A percentile compares a stretch with the other conserved stretches of the same genome.
These are phyloP conservation scores for Penicillium sp. DNA, from an alignment of 2,329 filamentous ascomycete species.

Conservation along the genomic window DNA sequence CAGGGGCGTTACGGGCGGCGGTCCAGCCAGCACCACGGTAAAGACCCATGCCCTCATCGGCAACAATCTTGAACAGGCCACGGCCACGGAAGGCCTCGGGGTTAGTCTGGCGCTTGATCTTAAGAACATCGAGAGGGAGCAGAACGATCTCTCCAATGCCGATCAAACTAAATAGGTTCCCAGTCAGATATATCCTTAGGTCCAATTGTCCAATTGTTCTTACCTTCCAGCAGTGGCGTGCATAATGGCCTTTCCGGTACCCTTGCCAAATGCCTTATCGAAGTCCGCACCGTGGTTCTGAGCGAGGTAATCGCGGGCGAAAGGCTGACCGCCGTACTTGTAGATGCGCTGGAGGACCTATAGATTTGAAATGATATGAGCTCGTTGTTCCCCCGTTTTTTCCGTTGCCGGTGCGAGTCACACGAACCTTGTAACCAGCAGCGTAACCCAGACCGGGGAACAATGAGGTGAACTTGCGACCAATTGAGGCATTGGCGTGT, in stretches of 20 bases:
- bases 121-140: conserved; percentile 88
- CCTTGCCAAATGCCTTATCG: conserved; percentile 83
- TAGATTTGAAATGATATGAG: conserved; percentile 11
- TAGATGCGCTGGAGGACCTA: conserved; percentile 87
- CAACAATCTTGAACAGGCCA: conserved; percentile 78
- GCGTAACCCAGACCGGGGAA: conserved; percentile 97
- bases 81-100: conserved; percentile 94
- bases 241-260: conserved; percentile 96
- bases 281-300: conserved; percentile 73
- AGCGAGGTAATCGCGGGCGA: conserved; percentile 80
- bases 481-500: conserved; percentile 61
- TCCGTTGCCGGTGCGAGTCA: conserved; percentile 1
- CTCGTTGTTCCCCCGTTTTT: background rate
- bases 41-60: conserved; percentile 87
- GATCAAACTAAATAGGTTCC: conserved; percentile 56
- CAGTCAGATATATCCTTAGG: background rate
- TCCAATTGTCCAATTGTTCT: conserved; percentile 14
- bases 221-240: conserved; percentile 89
- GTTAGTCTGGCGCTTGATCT: conserved; percentile 99
- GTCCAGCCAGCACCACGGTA: conserved; percentile 98
- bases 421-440: conserved; percentile 78
- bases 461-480: conserved; percentile 80
- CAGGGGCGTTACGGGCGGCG: conserved; percentile 88
- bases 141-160: conserved; percentile 96
- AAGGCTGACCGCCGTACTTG: conserved; percentile 96